A percentile compares a stretch with the other conserved stretches of the same genome.
phyloP scores from a whole-genome alignment of 2,329 filamentous ascomycete genomes.

The Sporothrix dimorphospora region DNA sequence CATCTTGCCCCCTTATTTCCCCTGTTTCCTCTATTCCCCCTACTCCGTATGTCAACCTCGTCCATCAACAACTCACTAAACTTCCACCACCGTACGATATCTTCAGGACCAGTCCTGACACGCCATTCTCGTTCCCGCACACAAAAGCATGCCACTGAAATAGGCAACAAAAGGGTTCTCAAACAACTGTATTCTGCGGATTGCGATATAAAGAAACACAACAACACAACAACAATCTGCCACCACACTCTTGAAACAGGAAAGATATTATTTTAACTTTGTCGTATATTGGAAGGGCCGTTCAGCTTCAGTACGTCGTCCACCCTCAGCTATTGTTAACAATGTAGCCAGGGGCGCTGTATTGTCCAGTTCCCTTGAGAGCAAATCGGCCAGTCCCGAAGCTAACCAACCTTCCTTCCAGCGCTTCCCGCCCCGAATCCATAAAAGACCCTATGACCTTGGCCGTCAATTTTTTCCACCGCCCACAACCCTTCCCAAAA shows the following conservation, averaged over 20 bases:
- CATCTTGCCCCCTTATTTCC: neutral
- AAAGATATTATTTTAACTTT: neutral
- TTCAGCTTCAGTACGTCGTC: neutral
- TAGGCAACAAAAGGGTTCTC: neutral
- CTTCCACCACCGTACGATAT: neutral
- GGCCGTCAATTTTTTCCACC: constrained; percentile 13
- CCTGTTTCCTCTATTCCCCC: too few species aligned
- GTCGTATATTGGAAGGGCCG: constrained; percentile 17
- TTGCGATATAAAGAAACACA: neutral
- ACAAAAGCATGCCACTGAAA: neutral
- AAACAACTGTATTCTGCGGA: neutral
- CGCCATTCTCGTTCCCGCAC: neutral
- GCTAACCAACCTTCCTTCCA: neutral
- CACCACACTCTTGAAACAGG: neutral
- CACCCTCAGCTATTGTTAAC: too few species aligned
- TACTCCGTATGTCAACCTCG: too few species aligned
- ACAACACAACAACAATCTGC: neutral
- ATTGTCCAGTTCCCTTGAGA: neutral
- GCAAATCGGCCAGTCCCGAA: neutral
- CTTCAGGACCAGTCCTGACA: too few species aligned
- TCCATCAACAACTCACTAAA: neutral
- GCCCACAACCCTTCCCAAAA: constrained; percentile 16
- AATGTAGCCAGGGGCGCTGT: neutral
- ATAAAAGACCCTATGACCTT: neutral
- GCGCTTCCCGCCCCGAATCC: constrained; percentile 10